Evolutionary conservation across 371 early-diverging fungal genomes (phyloP).

Genomic region (Smittium culicis): DNA sequence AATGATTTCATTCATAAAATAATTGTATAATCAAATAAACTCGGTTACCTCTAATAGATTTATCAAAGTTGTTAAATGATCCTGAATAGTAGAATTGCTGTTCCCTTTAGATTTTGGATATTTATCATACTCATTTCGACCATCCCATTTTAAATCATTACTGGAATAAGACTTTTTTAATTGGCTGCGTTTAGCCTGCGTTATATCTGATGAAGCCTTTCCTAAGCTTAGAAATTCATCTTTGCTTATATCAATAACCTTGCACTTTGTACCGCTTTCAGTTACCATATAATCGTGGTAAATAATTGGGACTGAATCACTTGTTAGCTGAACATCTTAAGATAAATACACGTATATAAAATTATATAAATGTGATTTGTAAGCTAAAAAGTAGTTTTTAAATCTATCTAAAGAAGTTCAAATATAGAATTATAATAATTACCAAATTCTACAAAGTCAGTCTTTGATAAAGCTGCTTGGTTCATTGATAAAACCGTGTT

Average conservation of each 20-base stretch:
- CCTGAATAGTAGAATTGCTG: slow-evolving; percentile 41
- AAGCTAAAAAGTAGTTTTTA: neutral
- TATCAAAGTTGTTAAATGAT: slow-evolving; percentile 66
- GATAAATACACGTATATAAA: too few relatives aligned
- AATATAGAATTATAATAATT: neutral
- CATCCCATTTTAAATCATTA: too few relatives aligned
- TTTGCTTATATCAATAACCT: neutral
- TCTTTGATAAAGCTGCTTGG: slow-evolving; percentile 74
- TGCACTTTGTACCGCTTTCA: slow-evolving; percentile 59
- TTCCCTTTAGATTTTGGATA: slow-evolving; percentile 2
- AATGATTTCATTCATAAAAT: too few relatives aligned
- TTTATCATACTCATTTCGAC: too few relatives aligned
- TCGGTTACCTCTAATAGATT: slow-evolving; percentile 62
- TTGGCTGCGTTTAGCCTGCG: too few relatives aligned
- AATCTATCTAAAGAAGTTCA: slow-evolving; percentile 26
- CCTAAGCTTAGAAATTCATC: neutral
- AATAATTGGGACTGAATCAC: slow-evolving; percentile 77
- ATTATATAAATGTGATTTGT: slow-evolving; percentile 27
- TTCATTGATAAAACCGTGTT: slow-evolving; percentile 87
- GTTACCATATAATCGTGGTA: slow-evolving; percentile 91
- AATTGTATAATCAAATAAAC: too few relatives aligned
- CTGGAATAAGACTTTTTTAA: too few relatives aligned
- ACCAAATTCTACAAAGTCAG: slow-evolving; percentile 84
- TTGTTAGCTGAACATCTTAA: slow-evolving; percentile 79
- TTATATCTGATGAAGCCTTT: too few relatives aligned